phyloP scores from a whole-genome alignment of 2,329 filamentous ascomycete genomes.

The Verticillium dahliae region DNA sequence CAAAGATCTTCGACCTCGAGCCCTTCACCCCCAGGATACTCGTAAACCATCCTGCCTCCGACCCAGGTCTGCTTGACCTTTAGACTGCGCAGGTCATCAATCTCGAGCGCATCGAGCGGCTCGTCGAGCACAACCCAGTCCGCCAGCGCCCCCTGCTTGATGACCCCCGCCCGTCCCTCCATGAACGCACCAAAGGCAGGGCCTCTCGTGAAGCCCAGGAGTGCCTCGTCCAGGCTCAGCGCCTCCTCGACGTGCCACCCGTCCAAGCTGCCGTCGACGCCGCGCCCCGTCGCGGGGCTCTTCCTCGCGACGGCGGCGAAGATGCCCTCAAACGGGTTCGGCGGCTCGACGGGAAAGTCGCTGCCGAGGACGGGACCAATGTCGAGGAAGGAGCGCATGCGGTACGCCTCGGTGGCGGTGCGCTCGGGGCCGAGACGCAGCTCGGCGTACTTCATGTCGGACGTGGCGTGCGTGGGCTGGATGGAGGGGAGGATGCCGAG shows the following conservation, averaged over 20 bases:
- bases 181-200: constrained; percentile 31
- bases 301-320: constrained; percentile 60
- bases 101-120: constrained; percentile 40
- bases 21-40: constrained; percentile 3
- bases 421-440: constrained; percentile 50
- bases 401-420: constrained; percentile 52
- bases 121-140: constrained; percentile 66
- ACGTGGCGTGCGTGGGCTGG: constrained; percentile 67
- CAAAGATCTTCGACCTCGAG: not conserved
- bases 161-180: constrained; percentile 52
- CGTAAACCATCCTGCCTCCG: constrained; percentile 46
- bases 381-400: constrained; percentile 56
- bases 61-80: constrained; percentile 64
- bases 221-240: constrained; percentile 50
- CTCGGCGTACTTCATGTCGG: constrained; percentile 63
- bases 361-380: constrained; percentile 54
- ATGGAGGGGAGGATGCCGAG: constrained; percentile 62
- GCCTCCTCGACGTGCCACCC: constrained; percentile 57
- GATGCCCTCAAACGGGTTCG: constrained; percentile 60
- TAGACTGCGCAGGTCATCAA: constrained; percentile 46
- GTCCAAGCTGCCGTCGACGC: constrained; percentile 34
- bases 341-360: constrained; percentile 67
- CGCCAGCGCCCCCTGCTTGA: constrained; percentile 54
- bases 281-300: constrained; percentile 48
- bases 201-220: constrained; percentile 25